phyloP scores from a whole-genome alignment of 192 early-diverging fungal species.

The Dimargaris verticillata region DNA sequence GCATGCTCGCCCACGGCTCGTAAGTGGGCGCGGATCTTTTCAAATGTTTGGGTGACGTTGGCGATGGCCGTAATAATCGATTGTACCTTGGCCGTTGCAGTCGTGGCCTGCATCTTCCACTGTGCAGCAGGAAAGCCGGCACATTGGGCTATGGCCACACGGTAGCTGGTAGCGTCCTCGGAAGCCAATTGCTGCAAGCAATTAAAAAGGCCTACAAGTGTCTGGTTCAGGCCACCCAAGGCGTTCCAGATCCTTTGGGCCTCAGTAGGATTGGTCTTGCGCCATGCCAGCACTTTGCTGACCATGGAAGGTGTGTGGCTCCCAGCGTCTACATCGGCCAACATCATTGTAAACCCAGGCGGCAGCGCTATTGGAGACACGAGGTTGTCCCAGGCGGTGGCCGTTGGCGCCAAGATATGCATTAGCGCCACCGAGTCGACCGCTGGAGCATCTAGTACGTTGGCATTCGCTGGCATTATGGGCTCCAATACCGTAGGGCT shows the following conservation, averaged over 20 bases:
- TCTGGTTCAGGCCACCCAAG: conserved; percentile 23
- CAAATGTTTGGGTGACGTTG: conserved; percentile 13
- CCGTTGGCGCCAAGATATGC: conserved; percentile 25
- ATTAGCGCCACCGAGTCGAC: conserved; percentile 18
- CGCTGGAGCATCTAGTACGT: conserved; percentile 11
- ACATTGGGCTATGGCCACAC: too few relatives aligned
- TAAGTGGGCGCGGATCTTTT: conserved; percentile 45
- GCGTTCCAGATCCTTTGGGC: conserved; percentile 28
- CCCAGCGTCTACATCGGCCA: conserved; percentile 89
- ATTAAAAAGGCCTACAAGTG: not conserved
- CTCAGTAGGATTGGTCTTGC: conserved; percentile 43
- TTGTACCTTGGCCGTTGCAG: not conserved
- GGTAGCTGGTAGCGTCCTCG: not conserved
- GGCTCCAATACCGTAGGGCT: conserved; percentile 14
- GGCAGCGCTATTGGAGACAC: conserved; percentile 52
- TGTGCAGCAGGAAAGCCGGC: not conserved
- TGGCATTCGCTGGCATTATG: not conserved
- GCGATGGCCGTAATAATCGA: not conserved
- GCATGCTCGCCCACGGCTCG: conserved; percentile 55
- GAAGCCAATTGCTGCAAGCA: not conserved
- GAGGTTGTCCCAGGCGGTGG: conserved; percentile 46
- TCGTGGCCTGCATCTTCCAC: not conserved
- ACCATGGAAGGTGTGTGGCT: conserved; percentile 89
- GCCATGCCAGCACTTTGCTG: conserved; percentile 71
- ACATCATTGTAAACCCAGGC: conserved; percentile 45